A percentile compares a stretch with the other conserved stretches of the same genome.
Conservation (phyloP, 257 asterid genomes). For the Solanum etuberosum region DNA sequence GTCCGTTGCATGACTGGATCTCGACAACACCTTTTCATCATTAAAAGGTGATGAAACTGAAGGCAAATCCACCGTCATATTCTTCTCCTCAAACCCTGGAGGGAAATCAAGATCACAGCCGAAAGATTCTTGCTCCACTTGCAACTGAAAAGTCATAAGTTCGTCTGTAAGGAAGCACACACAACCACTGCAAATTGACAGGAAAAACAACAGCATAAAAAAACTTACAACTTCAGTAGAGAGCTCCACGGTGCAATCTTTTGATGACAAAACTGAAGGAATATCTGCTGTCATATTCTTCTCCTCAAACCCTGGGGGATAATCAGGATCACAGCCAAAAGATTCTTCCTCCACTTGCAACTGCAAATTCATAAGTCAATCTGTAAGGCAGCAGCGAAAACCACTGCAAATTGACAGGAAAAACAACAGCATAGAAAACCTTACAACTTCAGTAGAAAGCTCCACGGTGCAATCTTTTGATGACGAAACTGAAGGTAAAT, state of each 20-base stretch:
- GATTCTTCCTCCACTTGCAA: slow-evolving; percentile 22
- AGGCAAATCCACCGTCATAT: slow-evolving; percentile 20
- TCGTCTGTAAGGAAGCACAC: slow-evolving; percentile 8
- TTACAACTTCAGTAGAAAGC: slow-evolving; percentile 38
- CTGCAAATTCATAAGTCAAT: slow-evolving; percentile 31
- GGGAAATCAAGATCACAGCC: slow-evolving; percentile 53
- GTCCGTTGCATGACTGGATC: slow-evolving; percentile 1
- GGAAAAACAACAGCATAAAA: slow-evolving; percentile 7
- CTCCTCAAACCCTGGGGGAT: slow-evolving; percentile 67
- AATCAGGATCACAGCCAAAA: slow-evolving; percentile 35
- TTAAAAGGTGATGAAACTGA: slow-evolving; percentile 8
- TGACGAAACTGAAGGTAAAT: slow-evolving; percentile 11
- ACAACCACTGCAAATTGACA: slow-evolving; percentile 2
- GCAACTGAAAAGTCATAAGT: slow-evolving; percentile 34
- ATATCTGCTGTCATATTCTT: slow-evolving; percentile 12
- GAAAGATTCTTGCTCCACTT: slow-evolving; percentile 31
- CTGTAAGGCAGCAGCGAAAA: slow-evolving; percentile 12
- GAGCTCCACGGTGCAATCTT: slow-evolving; percentile 15
- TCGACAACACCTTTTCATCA: slow-evolving; percentile 18
- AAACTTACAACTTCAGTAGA: slow-evolving; percentile 39
- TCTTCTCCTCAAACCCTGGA: slow-evolving; percentile 62
- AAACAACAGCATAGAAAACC: slow-evolving; percentile 13
- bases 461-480: slow-evolving; percentile 13
- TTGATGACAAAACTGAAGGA: slow-evolving; percentile 10
- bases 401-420: slow-evolving; percentile 1